Evolutionary conservation across 148 eudicot genomes (phyloP).

Genomic region (Rheum nobile): DNA sequence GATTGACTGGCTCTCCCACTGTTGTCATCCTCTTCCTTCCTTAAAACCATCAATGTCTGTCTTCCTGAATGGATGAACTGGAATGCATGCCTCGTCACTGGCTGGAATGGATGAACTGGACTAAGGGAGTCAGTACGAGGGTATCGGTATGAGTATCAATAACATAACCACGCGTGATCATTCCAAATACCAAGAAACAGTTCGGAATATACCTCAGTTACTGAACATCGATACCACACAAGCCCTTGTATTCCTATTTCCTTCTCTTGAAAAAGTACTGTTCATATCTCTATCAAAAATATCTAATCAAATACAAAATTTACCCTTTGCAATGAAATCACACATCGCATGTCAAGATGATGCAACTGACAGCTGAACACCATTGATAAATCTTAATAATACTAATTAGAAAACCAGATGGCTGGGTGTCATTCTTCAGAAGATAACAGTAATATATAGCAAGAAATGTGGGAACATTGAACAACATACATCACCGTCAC

Average conservation of each 20-base stretch:
- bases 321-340: not conserved
- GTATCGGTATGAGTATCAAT: not conserved
- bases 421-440: not conserved
- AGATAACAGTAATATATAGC: not conserved
- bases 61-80: not conserved
- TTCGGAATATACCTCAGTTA: not conserved
- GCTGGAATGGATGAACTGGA: too few species aligned
- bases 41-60: not conserved
- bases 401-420: not conserved
- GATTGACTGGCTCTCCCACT: not conserved
- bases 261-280: not conserved
- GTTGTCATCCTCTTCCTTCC: not conserved
- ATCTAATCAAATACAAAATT: not conserved
- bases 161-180: not conserved
- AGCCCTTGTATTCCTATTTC: not conserved
- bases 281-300: not conserved
- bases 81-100: too few species aligned
- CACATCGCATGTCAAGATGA: not conserved
- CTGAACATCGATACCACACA: not conserved
- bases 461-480: not conserved
- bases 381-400: not conserved
- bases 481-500: slow-evolving; percentile 35
- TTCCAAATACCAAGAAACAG: not conserved
- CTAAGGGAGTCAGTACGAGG: not conserved
- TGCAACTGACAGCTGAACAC: not conserved